Conservation (phyloP, 106 monocot species). For the Platanthera zijinensis region DNA sequence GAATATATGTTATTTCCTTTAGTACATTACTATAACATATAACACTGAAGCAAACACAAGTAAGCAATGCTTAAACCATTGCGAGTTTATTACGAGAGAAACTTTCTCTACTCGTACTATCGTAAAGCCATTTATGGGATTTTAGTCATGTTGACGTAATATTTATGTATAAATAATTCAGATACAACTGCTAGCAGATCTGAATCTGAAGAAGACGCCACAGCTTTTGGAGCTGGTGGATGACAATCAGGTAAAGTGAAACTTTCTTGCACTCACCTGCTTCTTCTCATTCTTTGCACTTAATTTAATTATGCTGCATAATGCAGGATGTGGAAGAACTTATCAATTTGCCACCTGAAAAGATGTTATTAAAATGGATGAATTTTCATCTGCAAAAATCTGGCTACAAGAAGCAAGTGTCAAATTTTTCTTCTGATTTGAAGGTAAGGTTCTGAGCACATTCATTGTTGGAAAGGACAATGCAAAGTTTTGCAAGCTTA, state of each 20-base stretch:
- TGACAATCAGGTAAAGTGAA: slow-evolving; percentile 44
- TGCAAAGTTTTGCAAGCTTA: background rate
- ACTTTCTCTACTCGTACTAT: background rate
- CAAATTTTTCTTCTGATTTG: slow-evolving; percentile 62
- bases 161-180: slow-evolving; percentile 15
- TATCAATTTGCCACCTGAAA: slow-evolving; percentile 59
- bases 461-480: background rate
- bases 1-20: background rate
- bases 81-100: background rate
- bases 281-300: background rate
- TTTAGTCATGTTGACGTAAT: background rate
- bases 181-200: slow-evolving; percentile 98
- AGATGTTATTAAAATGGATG: slow-evolving; percentile 68
- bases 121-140: background rate
- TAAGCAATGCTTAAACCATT: background rate
- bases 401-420: slow-evolving; percentile 61
- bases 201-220: slow-evolving; percentile 93
- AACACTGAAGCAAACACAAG: background rate
- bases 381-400: slow-evolving; percentile 76
- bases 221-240: slow-evolving; percentile 86
- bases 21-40: background rate
- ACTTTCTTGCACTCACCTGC: background rate
- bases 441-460: slow-evolving; percentile 26
- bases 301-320: background rate
- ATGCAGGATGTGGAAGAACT: slow-evolving; percentile 61